These are phyloP conservation scores for Bipolaris oryzae DNA, from an alignment of 2,329 filamentous ascomycete species.

Conservation along the genomic window DNA sequence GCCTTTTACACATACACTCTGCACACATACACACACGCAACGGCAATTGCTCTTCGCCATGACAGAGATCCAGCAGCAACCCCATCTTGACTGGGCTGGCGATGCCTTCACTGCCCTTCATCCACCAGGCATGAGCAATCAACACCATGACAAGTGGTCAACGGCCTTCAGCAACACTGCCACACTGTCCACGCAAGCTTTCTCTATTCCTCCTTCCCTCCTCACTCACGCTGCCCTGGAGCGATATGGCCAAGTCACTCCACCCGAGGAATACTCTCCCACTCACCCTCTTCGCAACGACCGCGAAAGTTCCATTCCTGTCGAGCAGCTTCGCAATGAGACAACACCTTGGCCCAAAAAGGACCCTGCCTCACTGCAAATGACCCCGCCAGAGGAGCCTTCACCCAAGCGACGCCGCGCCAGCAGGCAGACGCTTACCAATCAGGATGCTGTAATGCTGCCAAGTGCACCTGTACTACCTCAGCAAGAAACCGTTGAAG, in stretches of 20 bases:
- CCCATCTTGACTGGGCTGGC: constrained; percentile 36
- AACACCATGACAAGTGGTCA: constrained; percentile 30
- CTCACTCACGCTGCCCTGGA: constrained; percentile 36
- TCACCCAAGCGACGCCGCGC: constrained; percentile 39
- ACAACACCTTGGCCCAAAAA: constrained; percentile 29
- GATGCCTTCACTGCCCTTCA: constrained; percentile 37
- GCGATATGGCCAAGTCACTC: constrained; percentile 46
- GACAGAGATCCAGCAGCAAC: constrained; percentile 29
- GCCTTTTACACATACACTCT: neutral
- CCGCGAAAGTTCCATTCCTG: constrained; percentile 35
- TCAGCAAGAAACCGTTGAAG: constrained; percentile 18
- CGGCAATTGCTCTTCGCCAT: constrained; percentile 13
- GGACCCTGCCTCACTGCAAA: constrained; percentile 11
- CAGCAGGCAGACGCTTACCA: constrained; percentile 22
- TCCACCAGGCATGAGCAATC: constrained; percentile 14
- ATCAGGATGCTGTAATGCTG: constrained; percentile 6
- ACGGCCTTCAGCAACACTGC: constrained; percentile 21
- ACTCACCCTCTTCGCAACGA: constrained; percentile 16
- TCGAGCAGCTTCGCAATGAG: constrained; percentile 40
- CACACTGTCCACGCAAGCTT: constrained; percentile 17
- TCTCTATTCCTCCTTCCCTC: constrained; percentile 39
- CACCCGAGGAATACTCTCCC: constrained; percentile 45
- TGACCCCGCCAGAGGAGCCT: constrained; percentile 12
- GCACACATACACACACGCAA: neutral
- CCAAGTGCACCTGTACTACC: constrained; percentile 11